phyloP scores from a whole-genome alignment of 805 yeast genomes.

The Wickerhamiella spandovensis region DNA sequence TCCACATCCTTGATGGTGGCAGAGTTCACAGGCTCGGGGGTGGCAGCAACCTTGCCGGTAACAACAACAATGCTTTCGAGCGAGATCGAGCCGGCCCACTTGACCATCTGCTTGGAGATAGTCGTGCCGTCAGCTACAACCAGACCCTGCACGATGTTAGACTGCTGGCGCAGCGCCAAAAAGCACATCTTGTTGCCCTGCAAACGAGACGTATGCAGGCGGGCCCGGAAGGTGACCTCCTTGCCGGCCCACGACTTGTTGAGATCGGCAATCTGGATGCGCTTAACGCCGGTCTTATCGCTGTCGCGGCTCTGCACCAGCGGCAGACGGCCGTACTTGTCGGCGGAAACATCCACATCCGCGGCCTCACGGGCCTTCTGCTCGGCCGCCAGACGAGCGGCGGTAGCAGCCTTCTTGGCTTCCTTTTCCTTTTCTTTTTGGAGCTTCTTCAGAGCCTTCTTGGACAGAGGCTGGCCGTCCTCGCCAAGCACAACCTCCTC shows the following conservation, averaged over 20 bases:
- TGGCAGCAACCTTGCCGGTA: constrained; percentile 69
- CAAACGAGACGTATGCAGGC: constrained; percentile 85
- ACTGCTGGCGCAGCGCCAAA: constrained; percentile 84
- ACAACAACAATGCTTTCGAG: constrained; percentile 88
- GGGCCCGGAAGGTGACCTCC: constrained; percentile 76
- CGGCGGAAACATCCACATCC: constrained; percentile 78
- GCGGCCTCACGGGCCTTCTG: constrained; percentile 65
- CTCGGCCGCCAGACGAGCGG: constrained; percentile 74
- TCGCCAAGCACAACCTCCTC: constrained; percentile 33
- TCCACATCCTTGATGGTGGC: constrained; percentile 89
- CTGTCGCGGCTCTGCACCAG: constrained; percentile 54
- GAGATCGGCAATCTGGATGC: constrained; percentile 39
- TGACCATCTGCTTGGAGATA: constrained; percentile 88
- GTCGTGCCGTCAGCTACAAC: constrained; percentile 59
- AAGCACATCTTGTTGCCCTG: constrained; percentile 94
- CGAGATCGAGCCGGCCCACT: constrained; percentile 80
- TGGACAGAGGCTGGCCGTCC: constrained; percentile 79
- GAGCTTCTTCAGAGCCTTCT: constrained; percentile 89
- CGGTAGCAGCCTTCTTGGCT: constrained; percentile 83
- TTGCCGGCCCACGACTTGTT: constrained; percentile 55
- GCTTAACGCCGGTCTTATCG: constrained; percentile 47
- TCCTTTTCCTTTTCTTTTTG: constrained; percentile 89
- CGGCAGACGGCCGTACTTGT: constrained; percentile 80
- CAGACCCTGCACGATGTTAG: constrained; percentile 68
- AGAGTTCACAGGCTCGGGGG: constrained; percentile 74